Evolutionary conservation across 1,139 yeast genomes (phyloP).

Genomic region (Candida sp.): DNA sequence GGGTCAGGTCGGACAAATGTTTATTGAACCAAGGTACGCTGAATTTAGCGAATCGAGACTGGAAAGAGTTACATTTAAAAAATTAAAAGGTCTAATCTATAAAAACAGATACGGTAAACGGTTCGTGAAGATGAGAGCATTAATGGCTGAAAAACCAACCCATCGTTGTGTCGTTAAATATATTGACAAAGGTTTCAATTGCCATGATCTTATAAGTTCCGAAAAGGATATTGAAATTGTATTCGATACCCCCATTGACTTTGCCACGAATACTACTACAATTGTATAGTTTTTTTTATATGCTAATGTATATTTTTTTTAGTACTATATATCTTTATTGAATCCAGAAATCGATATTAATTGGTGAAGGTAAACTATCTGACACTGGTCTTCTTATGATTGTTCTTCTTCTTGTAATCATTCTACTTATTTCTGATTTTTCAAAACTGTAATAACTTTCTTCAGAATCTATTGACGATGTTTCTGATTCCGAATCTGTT

Average conservation of each 20-base stretch:
- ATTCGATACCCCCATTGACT: neutral
- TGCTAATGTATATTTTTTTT: too few relatives aligned
- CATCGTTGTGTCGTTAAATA: neutral
- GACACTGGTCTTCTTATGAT: neutral
- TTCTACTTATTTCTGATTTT: constrained; percentile 1
- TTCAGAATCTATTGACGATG: neutral
- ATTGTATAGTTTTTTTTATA: neutral
- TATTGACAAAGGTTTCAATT: neutral
- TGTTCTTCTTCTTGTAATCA: neutral
- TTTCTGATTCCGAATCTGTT: neutral
- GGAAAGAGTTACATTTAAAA: neutral
- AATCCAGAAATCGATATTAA: constrained; percentile 1
- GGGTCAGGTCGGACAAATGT: constrained; percentile 3
- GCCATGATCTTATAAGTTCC: neutral
- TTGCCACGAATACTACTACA: too few relatives aligned
- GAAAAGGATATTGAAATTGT: neutral
- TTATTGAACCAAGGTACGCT: constrained; percentile 2
- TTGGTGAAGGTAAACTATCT: constrained; percentile 1
- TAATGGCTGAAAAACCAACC: constrained; percentile 1
- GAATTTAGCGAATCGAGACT: constrained; percentile 1
- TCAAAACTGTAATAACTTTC: neutral
- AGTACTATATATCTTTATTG: neutral
- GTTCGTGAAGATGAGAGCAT: neutral
- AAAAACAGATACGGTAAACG: neutral
- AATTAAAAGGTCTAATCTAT: constrained; percentile 1